Base-by-base conservation (phyloP, 2,329 filamentous ascomycete genomes). In the Coniochaeta prunicola region DNA sequence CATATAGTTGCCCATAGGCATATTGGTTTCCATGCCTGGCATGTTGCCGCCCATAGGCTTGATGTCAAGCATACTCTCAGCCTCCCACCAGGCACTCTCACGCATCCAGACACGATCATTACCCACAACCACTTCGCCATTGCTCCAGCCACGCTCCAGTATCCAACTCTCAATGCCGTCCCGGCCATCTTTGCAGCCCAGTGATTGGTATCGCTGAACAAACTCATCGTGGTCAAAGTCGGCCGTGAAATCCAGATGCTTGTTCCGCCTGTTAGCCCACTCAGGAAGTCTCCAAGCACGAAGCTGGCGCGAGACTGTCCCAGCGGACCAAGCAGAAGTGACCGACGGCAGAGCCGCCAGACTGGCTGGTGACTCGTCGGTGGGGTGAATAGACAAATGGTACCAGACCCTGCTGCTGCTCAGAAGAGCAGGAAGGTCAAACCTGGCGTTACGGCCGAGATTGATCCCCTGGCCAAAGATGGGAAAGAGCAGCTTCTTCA, bases 221-320 rank as follows among this genome's bases (percentile, higher is more conserved):
- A 99, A 97, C 71, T 99, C 94, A 17, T 96, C 91, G 5, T 92
- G 78, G 67, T 99, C 94, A 65, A 97, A 99, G 68, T 99, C 94
- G 1, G 92, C 91, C 0, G 94, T 99, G 73, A 96, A 99, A 70
- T 99, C 94, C 2, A 97, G 84, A 66, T 89, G 86, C 70, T 91
- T 91, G 71, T 92, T 96, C 56, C 94, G 85, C 59, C 93, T 87
- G 70, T 97, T 99, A 1, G 92, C 91, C 94, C 94, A 99, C 72
- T 99, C 94, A 0, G 94, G 89, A 17, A 99, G 79, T 67, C 94
- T 85, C 93, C 94, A 99, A 2, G 92, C 85, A 19, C 94, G 90
- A 19, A 99, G 83, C 72, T 99, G 94, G 59, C 92, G 88, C 2
- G 94, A 99, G 0, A 99, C 89, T 1, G 90, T 87, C 26, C 91